phyloP scores from a whole-genome alignment of 768 basidiomycete genomes.

The Suillus paluster region DNA sequence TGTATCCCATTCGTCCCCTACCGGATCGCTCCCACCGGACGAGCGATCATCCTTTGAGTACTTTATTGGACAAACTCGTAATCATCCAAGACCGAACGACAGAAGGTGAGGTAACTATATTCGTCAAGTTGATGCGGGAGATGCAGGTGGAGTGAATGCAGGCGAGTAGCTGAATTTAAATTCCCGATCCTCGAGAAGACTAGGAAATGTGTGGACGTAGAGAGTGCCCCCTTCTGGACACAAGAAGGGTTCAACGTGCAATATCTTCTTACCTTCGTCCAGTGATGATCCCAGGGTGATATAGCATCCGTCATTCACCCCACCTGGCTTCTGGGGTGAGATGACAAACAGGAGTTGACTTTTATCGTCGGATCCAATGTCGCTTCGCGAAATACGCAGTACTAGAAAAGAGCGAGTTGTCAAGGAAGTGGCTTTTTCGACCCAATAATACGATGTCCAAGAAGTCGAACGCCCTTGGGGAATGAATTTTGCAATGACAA shows the following conservation, averaged over 20 bases:
- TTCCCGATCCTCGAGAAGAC: neutral
- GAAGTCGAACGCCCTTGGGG: neutral
- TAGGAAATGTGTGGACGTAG: slow-evolving; percentile 8
- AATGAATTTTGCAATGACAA: slow-evolving; percentile 2
- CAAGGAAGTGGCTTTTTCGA: neutral
- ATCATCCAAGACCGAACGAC: slow-evolving; percentile 4
- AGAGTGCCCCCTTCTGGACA: neutral
- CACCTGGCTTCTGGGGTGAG: neutral
- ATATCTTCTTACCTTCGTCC: neutral
- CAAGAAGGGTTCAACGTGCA: neutral
- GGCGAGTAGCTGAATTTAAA: neutral
- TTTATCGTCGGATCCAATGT: neutral
- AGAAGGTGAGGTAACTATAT: slow-evolving; percentile 3
- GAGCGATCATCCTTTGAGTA: neutral
- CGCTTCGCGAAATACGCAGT: neutral
- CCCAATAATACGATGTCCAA: slow-evolving; percentile 1
- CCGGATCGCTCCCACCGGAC: no score
- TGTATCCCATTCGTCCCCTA: no score
- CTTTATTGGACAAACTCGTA: neutral
- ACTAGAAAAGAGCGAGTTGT: slow-evolving; percentile 2
- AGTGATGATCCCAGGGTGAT: slow-evolving; percentile 1
- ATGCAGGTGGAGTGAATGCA: neutral
- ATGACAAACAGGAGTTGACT: neutral
- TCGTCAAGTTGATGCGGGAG: neutral
- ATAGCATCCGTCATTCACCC: neutral